These are phyloP conservation scores for Termitomyces sp. DNA, from an alignment of 768 basidiomycete species.

Conservation along the genomic window DNA sequence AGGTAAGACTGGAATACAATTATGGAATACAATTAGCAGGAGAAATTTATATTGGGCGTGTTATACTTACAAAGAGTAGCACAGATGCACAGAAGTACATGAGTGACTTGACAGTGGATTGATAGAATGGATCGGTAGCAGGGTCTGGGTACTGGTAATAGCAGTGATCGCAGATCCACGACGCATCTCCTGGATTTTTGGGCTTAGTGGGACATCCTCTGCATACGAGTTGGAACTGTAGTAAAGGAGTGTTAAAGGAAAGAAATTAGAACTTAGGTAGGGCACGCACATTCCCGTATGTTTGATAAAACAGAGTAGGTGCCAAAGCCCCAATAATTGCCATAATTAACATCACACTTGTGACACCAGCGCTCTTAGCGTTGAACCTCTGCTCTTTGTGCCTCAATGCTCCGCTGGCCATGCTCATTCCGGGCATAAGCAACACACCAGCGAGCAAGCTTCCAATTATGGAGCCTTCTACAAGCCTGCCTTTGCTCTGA, in stretches of 20 bases:
- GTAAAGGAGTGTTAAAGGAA: conserved; percentile 10
- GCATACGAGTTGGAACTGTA: conserved; percentile 85
- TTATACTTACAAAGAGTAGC: conserved; percentile 74
- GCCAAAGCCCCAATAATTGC: conserved; percentile 95
- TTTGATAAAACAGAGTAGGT: conserved; percentile 97
- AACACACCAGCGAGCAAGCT: conserved; percentile 93
- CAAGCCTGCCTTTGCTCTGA: conserved; percentile 89
- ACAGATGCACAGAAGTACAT: conserved; percentile 96
- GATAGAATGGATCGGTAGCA: conserved; percentile 92
- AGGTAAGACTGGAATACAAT: conserved; percentile 84
- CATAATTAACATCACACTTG: conserved; percentile 99
- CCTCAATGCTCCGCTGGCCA: conserved; percentile 86
- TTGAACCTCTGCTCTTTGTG: conserved; percentile 98
- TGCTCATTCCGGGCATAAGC: conserved; percentile 95
- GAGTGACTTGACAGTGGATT: conserved; percentile 88
- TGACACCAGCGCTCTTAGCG: conserved; percentile 98
- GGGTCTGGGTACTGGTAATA: conserved; percentile 96
- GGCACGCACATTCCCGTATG: conserved; percentile 86
- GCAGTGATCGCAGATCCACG: conserved; percentile 90
- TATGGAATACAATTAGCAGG: not conserved
- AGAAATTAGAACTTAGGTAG: not conserved
- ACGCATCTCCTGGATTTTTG: conserved; percentile 32
- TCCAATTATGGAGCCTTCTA: conserved; percentile 96
- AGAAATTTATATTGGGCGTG: not conserved
- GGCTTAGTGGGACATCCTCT: conserved; percentile 66